phyloP scores from a whole-genome alignment of 2,329 filamentous ascomycete genomes.

The Basipetospora chlamydospora region DNA sequence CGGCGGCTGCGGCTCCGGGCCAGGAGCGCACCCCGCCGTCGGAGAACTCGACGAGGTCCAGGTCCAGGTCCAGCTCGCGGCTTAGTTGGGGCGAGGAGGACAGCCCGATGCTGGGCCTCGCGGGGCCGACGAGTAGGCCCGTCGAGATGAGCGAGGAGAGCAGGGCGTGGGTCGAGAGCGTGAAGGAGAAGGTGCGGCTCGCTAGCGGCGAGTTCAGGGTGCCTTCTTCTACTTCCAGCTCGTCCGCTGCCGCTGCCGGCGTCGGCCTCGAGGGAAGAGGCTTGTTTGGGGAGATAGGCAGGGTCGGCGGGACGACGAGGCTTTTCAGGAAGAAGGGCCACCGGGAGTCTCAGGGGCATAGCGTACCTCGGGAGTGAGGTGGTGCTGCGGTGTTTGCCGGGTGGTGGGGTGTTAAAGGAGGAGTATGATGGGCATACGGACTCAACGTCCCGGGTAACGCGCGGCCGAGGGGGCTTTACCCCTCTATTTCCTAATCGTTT shows the following conservation, averaged over 20 bases:
- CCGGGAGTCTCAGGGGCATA: too few species aligned
- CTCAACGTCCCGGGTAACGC: too few species aligned
- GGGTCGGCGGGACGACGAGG: slow-evolving; percentile 57
- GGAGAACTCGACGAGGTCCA: slow-evolving; percentile 25
- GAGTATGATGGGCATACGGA: too few species aligned
- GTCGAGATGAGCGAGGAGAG: slow-evolving; percentile 58
- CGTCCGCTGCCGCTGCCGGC: too few species aligned
- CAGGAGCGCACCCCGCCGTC: slow-evolving; percentile 27
- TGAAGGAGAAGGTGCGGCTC: slow-evolving; percentile 64
- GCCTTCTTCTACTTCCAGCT: too few species aligned
- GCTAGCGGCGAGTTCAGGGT: slow-evolving; percentile 44
- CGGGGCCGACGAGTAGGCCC: slow-evolving; percentile 52
- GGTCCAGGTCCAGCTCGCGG: slow-evolving; percentile 38
- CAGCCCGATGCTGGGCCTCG: slow-evolving; percentile 48
- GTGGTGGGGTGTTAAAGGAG: too few species aligned
- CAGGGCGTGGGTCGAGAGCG: slow-evolving; percentile 66
- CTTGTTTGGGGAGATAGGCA: slow-evolving; percentile 56
- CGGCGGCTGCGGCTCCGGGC: slow-evolving; percentile 13
- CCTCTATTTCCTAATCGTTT: too few species aligned
- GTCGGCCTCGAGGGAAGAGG: slow-evolving; percentile 11
- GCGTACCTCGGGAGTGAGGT: too few species aligned
- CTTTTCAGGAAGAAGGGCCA: slow-evolving; percentile 50
- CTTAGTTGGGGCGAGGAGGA: slow-evolving; percentile 46
- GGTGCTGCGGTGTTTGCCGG: too few species aligned
- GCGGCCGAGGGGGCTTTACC: too few species aligned